Conservation (phyloP, 805 yeast genomes). For the Metschnikowia sp. region DNA sequence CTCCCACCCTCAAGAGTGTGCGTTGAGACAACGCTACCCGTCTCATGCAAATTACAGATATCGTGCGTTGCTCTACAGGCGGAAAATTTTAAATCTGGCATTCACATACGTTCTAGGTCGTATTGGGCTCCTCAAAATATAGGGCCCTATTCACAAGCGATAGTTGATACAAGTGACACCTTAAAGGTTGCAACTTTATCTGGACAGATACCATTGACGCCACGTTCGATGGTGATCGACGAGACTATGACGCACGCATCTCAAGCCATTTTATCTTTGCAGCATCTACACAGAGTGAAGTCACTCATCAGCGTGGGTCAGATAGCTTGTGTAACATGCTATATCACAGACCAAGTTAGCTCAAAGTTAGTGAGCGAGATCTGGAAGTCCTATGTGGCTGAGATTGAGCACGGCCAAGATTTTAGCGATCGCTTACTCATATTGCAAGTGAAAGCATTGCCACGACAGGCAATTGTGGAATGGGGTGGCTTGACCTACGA, state of each 20-base stretch:
- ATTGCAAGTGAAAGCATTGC: constrained; percentile 55
- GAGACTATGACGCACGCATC: constrained; percentile 6
- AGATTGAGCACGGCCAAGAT: constrained; percentile 17
- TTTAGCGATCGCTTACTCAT: constrained; percentile 38
- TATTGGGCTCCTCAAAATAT: constrained; percentile 99
- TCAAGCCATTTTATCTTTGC: constrained; percentile 59
- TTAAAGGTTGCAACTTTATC: constrained; percentile 61
- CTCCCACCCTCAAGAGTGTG: constrained; percentile 89
- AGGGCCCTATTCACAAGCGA: constrained; percentile 94
- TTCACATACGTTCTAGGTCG: constrained; percentile 89
- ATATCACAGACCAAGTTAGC: constrained; percentile 36
- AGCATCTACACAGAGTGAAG: constrained; percentile 67
- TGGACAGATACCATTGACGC: constrained; percentile 88
- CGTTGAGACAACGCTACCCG: constrained; percentile 56
- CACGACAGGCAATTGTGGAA: constrained; percentile 63
- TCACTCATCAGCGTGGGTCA: constrained; percentile 45
- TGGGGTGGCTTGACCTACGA: constrained; percentile 67
- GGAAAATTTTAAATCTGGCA: constrained; percentile 49
- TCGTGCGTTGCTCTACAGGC: constrained; percentile 52
- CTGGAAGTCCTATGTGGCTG: constrained; percentile 44
- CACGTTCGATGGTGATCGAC: constrained; percentile 58
- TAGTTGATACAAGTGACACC: constrained; percentile 36
- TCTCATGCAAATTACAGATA: constrained; percentile 43
- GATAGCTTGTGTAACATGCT: constrained; percentile 53
- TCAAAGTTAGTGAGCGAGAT: constrained; percentile 31